Evolutionary conservation across 805 yeast species (phyloP).

Genomic region (Metschnikowia baotianmanensis): DNA sequence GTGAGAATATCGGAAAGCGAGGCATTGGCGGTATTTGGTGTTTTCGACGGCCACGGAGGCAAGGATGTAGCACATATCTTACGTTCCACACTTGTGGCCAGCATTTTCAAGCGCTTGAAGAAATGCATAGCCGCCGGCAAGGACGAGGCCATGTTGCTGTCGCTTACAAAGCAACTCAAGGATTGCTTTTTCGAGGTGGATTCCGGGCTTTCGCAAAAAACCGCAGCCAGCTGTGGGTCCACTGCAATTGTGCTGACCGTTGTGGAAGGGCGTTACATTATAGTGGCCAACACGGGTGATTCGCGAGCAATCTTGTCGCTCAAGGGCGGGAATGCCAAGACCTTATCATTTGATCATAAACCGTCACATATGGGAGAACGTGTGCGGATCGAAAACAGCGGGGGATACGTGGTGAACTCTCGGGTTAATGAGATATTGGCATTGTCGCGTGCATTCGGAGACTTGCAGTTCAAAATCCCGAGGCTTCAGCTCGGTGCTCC

Average conservation of each 20-base stretch:
- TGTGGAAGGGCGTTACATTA: constrained; percentile 37
- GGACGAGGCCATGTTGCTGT: constrained; percentile 10
- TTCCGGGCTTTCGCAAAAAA: constrained; percentile 26
- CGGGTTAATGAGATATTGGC: constrained; percentile 45
- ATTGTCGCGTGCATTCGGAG: constrained; percentile 45
- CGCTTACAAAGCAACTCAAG: constrained; percentile 23
- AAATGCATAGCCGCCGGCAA: constrained; percentile 2
- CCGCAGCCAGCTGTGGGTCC: constrained; percentile 39
- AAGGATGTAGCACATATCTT: constrained; percentile 55
- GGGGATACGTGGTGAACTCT: constrained; percentile 36
- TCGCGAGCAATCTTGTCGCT: constrained; percentile 62
- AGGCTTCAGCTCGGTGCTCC: constrained; percentile 24
- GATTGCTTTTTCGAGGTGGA: constrained; percentile 40
- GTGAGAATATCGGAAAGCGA: constrained; percentile 47
- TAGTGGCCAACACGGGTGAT: constrained; percentile 74
- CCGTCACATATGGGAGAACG: constrained; percentile 44
- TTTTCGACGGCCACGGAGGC: constrained; percentile 86
- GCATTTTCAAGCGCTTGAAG: constrained; percentile 32
- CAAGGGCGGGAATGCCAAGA: constrained; percentile 51
- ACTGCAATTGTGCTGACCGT: constrained; percentile 38
- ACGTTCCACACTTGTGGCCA: constrained; percentile 40
- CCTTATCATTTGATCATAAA: constrained; percentile 44
- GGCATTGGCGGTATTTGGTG: constrained; percentile 54
- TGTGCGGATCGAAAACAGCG: constrained; percentile 41
- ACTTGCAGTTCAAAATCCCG: constrained; percentile 41